Evolutionary conservation across 2,329 filamentous ascomycete genomes (phyloP).

Genomic region (Xylaria sp.): DNA sequence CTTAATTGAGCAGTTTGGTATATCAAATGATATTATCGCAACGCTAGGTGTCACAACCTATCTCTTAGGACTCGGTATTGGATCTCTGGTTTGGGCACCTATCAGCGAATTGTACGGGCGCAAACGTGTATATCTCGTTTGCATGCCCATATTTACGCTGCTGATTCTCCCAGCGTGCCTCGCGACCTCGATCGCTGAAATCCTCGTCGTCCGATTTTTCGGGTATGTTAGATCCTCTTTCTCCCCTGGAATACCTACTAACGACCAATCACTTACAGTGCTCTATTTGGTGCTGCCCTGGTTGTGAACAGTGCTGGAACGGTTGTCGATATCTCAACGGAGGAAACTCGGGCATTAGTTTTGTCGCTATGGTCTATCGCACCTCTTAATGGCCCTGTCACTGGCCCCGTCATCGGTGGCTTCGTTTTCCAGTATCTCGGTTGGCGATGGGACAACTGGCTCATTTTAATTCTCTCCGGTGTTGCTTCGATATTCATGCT

Average conservation of each 20-base stretch:
- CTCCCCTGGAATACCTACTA: background rate
- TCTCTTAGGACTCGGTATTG: slow-evolving; percentile 76
- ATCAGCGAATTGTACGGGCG: slow-evolving; percentile 77
- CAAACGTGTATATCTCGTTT: slow-evolving; percentile 73
- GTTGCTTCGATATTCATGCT: slow-evolving; percentile 68
- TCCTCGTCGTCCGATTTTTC: slow-evolving; percentile 80
- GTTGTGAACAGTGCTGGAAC: slow-evolving; percentile 85
- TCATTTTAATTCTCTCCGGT: slow-evolving; percentile 77
- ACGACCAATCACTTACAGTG: slow-evolving; percentile 52
- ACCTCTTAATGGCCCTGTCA: slow-evolving; percentile 74
- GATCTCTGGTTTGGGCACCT: slow-evolving; percentile 78
- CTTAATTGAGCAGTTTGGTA: slow-evolving; percentile 73
- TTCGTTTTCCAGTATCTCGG: slow-evolving; percentile 81
- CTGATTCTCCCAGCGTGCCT: slow-evolving; percentile 78
- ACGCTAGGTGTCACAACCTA: slow-evolving; percentile 84
- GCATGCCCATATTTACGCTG: slow-evolving; percentile 71
- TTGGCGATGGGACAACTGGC: slow-evolving; percentile 90
- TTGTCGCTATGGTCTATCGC: slow-evolving; percentile 87
- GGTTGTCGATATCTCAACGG: slow-evolving; percentile 82
- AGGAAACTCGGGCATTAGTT: slow-evolving; percentile 82
- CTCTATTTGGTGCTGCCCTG: slow-evolving; percentile 80
- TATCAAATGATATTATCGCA: slow-evolving; percentile 66
- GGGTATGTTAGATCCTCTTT: slow-evolving; percentile 57
- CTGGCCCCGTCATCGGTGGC: slow-evolving; percentile 80
- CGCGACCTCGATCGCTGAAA: slow-evolving; percentile 71